phyloP scores from a whole-genome alignment of 768 basidiomycete genomes.

The Phaffia australis region DNA sequence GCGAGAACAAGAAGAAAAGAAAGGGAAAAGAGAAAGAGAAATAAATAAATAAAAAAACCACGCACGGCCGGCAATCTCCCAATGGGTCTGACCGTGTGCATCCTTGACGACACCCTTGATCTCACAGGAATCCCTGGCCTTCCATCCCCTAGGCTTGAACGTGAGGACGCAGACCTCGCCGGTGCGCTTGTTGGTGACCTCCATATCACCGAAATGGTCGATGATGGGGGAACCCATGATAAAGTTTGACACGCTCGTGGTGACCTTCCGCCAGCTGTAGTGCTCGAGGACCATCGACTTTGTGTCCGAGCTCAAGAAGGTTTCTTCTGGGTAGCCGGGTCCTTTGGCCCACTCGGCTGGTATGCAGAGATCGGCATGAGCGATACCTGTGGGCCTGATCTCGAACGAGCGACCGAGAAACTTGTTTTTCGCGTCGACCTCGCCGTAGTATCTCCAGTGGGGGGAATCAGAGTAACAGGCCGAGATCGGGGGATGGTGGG shows the following conservation, averaged over 20 bases:
- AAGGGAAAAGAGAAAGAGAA: too few species aligned
- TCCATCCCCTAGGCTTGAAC: conserved; percentile 94
- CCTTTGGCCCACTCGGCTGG: conserved; percentile 50
- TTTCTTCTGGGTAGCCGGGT: conserved; percentile 26
- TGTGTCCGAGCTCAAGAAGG: conserved; percentile 29
- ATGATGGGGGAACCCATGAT: conserved; percentile 80
- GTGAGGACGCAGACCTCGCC: conserved; percentile 76
- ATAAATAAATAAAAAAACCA: too few species aligned
- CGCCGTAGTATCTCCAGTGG: conserved; percentile 76
- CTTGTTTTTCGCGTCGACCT: conserved; percentile 94
- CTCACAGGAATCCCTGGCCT: conserved; percentile 81
- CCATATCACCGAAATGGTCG: conserved; percentile 86
- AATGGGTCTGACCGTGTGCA: conserved; percentile 51
- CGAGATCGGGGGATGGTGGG: conserved; percentile 54
- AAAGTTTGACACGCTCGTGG: conserved; percentile 69
- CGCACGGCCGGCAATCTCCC: conserved; percentile 78
- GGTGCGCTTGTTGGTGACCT: conserved; percentile 80
- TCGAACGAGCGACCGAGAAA: conserved; percentile 96
- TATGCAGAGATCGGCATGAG: conserved; percentile 71
- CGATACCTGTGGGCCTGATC: conserved; percentile 88
- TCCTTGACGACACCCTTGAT: conserved; percentile 77
- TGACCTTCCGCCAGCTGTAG: conserved; percentile 89
- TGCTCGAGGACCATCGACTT: conserved; percentile 62
- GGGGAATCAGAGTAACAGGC: conserved; percentile 92
- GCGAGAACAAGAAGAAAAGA: too few species aligned